Base-by-base conservation (phyloP, 2,329 filamentous ascomycete genomes). In the Aspergillus fructus region DNA sequence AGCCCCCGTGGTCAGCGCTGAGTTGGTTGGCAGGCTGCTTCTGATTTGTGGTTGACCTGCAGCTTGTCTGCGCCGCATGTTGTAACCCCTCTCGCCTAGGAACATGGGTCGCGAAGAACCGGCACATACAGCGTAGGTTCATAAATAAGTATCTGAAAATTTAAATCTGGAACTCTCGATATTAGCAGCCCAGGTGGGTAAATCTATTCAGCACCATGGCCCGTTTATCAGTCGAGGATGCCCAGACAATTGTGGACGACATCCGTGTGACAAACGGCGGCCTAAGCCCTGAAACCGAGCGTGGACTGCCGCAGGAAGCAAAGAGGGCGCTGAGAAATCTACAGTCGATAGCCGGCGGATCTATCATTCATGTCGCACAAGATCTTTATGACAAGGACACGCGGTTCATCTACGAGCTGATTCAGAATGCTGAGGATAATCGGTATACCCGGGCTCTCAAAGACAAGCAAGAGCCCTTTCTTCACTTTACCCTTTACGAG, bases 361-460 rank as follows among this genome's bases (percentile, higher is more conserved):
- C 53, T 15, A 56, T 56, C 6, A 19, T 12, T 21, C 53, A 56
- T 6, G 53, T 56, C 7, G 53, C 51, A 2, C 6, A 56, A 19
- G 48, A 60, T 39, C 63, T 65, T 2, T 65, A 66, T 23, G 60
- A 58, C 54, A 64, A 55, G 33, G 61, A 60, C n/a, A 53, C 66
- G 3, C 57, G 64, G 34, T 72, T 70, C 47, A 56, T 71, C 23
- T 68, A 68, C 45, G 70, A 72, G 59, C 51, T 74, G 7, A 63
- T 79, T 5, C 77, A 79, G 60, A 79, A 79, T 65, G 75, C 75
- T 0, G 76, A 79, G 39, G 76, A 79, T 60, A 75, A 73, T 34
- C 42, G 34, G 2, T 78, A 75, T 59, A 23, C 42, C 7, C 47
- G 11, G 27, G 63, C 63, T 15, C 48, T 4, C 37, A 17, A 12